Base-by-base conservation (phyloP, 2,329 filamentous ascomycete species). In the Neoascochyta sp. region DNA sequence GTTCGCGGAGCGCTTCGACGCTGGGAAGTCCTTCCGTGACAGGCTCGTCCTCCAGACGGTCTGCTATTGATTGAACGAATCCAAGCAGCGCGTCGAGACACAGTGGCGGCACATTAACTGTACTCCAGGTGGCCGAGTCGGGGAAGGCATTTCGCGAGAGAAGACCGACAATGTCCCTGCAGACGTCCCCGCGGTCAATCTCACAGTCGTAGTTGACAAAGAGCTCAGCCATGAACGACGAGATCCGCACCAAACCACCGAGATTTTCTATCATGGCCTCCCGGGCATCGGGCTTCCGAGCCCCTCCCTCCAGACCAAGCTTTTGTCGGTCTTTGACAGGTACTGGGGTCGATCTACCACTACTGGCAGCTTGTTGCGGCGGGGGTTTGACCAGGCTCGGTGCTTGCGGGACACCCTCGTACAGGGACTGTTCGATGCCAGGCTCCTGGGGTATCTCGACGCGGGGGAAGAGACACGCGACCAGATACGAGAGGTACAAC, bases 121-220 rank as follows among this genome's bases (percentile, higher is more conserved):
- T 98, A 61, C 93, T 98, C 92, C 92, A 98, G 5, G 89, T 95
- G 5, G 90, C 92, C 7, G 92, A 95, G 60, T 98, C 92, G 1
- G 92, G 93, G 44, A 98, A 84, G 2, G 92, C 92, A 60, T 95
- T 98, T 36, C 92, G 78, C 12, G 92, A 90, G 10, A 98, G 70
- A 18, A 98, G 74, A 1, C 92, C 90, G 38, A 98, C 80, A 76
- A 96, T 84, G 55, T 98, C 93, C 67, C 95, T 86, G 54, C 92
- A 98, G 4, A 98, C 68, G 65, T 98, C 92, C 29, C 81, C 82
- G 27, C 89, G 78, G 56, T 98, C 86, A 29, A 87, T 81, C 54
- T 96, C 89, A 54, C 90, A 98, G 62, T 98, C 92, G 57, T 96
- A 98, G 63, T 98, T 98, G 64, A 96, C 80, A 58, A 95, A 98